phyloP scores from a whole-genome alignment of 2,329 filamentous ascomycete species.

The Penicillium sp. region DNA sequence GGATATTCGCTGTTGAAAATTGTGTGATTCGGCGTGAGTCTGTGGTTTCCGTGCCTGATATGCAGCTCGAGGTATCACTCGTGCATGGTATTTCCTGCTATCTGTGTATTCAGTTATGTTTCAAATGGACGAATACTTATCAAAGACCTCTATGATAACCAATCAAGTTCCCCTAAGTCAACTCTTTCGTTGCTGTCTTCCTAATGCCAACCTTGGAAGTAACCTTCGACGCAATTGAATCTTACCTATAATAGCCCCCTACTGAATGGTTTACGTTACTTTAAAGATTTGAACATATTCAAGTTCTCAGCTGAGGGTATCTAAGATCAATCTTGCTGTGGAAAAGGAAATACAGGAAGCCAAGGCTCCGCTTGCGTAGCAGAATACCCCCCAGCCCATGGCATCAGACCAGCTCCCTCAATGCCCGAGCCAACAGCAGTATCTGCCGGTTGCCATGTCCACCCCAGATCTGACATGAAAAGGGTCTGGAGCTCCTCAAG shows the following conservation, averaged over 20 bases:
- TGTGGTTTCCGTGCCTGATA: neutral
- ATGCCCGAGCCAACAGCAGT: constrained; percentile 24
- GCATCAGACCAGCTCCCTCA: constrained; percentile 18
- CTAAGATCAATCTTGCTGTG: constrained; percentile 12
- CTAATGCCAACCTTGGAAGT: neutral
- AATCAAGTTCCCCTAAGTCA: neutral
- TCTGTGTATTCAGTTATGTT: neutral
- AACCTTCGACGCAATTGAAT: neutral
- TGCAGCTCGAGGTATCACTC: neutral
- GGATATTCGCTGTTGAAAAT: neutral
- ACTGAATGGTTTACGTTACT: neutral
- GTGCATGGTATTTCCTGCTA: neutral
- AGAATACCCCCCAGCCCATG: constrained; percentile 23
- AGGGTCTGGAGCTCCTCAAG: constrained; percentile 22
- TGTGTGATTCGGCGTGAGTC: neutral
- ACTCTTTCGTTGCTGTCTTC: neutral
- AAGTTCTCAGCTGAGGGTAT: neutral
- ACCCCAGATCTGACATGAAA: constrained; percentile 27
- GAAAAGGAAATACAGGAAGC: constrained; percentile 22
- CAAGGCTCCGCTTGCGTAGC: constrained; percentile 17
- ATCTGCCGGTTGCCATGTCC: constrained; percentile 25
- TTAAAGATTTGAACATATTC: neutral
- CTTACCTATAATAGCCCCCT: too few species aligned
- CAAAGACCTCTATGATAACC: neutral
- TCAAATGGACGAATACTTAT: neutral